Conservation (phyloP, 2,329 filamentous ascomycete species). For the Rutstroemia sydowiana region DNA sequence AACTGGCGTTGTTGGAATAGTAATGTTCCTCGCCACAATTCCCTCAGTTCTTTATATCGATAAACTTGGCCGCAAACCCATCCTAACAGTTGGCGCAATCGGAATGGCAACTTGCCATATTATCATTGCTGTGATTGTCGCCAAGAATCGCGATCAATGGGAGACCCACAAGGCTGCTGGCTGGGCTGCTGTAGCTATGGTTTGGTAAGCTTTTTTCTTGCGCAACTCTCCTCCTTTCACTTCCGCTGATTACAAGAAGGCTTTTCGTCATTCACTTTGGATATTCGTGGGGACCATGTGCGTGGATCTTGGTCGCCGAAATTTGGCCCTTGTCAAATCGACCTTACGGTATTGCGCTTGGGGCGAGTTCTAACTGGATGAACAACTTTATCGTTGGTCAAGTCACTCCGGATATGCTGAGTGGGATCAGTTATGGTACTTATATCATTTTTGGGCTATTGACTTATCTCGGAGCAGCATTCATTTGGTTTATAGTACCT, state of each 20-base stretch:
- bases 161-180: conserved; percentile 49
- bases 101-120: conserved; percentile 52
- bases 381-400: conserved; percentile 58
- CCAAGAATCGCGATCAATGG: conserved; percentile 54
- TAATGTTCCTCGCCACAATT: conserved; percentile 62
- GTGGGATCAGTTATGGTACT: conserved; percentile 58
- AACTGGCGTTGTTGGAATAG: conserved; percentile 64
- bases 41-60: conserved; percentile 61
- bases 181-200: conserved; percentile 60
- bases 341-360: conserved; percentile 63
- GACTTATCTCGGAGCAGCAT: conserved; percentile 52
- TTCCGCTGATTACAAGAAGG: conserved; percentile 24
- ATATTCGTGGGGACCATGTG: conserved; percentile 67
- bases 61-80: conserved; percentile 53
- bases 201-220: conserved; percentile 38
- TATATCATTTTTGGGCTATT: conserved; percentile 64
- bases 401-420: conserved; percentile 62
- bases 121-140: conserved; percentile 39
- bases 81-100: conserved; percentile 56
- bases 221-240: no score
- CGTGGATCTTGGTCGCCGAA: conserved; percentile 69
- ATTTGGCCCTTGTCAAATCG: conserved; percentile 66
- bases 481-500: conserved; percentile 43
- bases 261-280: conserved; percentile 69
- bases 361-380: conserved; percentile 60